Evolutionary conservation across 2,329 filamentous ascomycete genomes (phyloP).

Genomic region (Colletotrichum sp.): DNA sequence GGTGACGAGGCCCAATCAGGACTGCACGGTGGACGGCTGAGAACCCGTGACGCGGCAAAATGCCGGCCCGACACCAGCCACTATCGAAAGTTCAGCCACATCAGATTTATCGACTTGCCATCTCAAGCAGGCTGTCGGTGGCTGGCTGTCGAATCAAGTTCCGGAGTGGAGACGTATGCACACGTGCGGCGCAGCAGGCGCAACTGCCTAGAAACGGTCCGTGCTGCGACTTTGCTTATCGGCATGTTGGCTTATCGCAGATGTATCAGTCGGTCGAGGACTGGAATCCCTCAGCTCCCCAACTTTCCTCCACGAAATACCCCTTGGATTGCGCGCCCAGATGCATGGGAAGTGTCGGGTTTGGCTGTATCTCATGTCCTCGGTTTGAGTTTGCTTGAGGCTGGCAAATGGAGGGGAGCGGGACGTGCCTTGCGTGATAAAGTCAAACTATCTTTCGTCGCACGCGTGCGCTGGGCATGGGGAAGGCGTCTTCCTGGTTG

Average conservation of each 20-base stretch:
- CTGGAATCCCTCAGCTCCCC: background rate
- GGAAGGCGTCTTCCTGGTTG: background rate
- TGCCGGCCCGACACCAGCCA: constrained; percentile 6
- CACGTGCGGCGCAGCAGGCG: background rate
- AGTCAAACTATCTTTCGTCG: background rate
- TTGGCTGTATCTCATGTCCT: background rate
- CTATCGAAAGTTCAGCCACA: background rate
- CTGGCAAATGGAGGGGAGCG: background rate
- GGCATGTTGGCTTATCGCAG: background rate
- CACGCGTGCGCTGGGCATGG: background rate
- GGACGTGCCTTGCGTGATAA: background rate
- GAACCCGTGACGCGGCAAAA: constrained; percentile 19
- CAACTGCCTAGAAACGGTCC: background rate
- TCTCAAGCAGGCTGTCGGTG: background rate
- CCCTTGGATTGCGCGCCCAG: background rate
- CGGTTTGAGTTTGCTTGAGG: background rate
- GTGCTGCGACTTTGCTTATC: background rate
- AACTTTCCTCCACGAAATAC: background rate
- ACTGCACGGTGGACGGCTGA: constrained; percentile 11
- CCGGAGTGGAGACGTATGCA: background rate
- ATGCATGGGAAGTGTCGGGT: background rate
- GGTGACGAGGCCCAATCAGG: constrained; percentile 21
- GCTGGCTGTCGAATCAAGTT: background rate
- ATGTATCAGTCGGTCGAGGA: background rate
- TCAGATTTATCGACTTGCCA: background rate